Percentiles rank a stretch among this genome's conserved stretches.
These are phyloP conservation scores for Podaxis sp. DNA, from an alignment of 768 basidiomycete genomes.

Conservation along the genomic window DNA sequence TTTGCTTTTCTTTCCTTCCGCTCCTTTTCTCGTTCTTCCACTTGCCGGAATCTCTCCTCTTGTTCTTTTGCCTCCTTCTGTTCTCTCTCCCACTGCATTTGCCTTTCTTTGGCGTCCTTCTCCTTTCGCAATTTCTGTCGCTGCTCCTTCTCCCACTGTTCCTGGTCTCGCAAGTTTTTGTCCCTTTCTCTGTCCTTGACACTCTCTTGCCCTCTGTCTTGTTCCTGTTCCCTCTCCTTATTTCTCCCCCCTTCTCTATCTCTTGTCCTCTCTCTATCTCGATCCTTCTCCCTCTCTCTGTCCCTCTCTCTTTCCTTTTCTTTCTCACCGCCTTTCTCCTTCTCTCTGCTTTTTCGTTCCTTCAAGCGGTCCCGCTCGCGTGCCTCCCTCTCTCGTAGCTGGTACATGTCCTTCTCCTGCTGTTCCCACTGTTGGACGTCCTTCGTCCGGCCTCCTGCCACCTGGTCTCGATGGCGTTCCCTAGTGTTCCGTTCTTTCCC, in stretches of 20 bases:
- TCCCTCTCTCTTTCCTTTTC: slow-evolving; percentile 15
- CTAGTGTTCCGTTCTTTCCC: neutral
- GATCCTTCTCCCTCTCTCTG: slow-evolving; percentile 19
- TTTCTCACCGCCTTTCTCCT: slow-evolving; percentile 17
- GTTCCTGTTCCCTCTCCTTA: slow-evolving; percentile 23
- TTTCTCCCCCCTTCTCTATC: slow-evolving; percentile 24
- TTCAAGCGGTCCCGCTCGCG: slow-evolving; percentile 1
- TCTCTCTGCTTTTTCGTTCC: slow-evolving; percentile 4
- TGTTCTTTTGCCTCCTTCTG: slow-evolving; percentile 16
- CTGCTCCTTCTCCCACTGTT: slow-evolving; percentile 12
- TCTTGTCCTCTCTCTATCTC: slow-evolving; percentile 21
- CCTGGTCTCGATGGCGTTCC: slow-evolving; percentile 10
- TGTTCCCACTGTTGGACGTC: neutral
- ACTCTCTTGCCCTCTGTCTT: neutral
- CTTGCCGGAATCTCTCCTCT: slow-evolving; percentile 16
- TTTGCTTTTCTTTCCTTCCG: slow-evolving; percentile 19
- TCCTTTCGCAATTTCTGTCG: slow-evolving; percentile 13
- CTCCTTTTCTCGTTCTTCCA: slow-evolving; percentile 20
- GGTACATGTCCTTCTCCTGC: slow-evolving; percentile 10
- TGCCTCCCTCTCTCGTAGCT: slow-evolving; percentile 6
- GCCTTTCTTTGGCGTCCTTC: slow-evolving; percentile 12
- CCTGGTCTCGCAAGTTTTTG: slow-evolving; percentile 14
- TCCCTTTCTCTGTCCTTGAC: slow-evolving; percentile 17
- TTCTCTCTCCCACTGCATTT: slow-evolving; percentile 6
- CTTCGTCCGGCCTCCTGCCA: neutral